Evolutionary conservation across 371 early-diverging fungal species (phyloP).

Genomic region (Dichotomocladium elegans): DNA sequence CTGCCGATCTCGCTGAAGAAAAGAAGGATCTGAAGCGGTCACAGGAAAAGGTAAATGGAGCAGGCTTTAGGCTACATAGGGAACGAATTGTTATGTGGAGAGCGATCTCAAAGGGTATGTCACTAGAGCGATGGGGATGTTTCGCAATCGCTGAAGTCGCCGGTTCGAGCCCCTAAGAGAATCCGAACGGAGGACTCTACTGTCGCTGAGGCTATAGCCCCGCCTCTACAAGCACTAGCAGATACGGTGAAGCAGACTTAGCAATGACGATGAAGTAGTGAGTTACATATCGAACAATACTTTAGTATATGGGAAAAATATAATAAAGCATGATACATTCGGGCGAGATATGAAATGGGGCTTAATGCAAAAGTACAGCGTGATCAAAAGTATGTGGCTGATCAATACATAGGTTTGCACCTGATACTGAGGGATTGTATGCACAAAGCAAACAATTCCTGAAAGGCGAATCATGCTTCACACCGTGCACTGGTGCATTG

Average conservation of each 20-base stretch:
- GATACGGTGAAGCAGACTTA: slow-evolving; percentile 3
- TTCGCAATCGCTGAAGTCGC: neutral
- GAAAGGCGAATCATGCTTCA: no score
- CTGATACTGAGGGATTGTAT: no score
- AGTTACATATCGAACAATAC: no score
- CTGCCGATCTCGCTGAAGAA: slow-evolving; percentile 42
- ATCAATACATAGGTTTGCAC: no score
- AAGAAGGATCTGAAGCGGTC: slow-evolving; percentile 33
- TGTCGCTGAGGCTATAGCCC: slow-evolving; percentile 6
- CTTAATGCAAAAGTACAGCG: no score
- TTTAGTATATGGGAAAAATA: no score
- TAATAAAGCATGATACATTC: no score
- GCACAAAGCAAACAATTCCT: no score
- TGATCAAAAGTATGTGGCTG: no score
- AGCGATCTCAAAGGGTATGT: neutral
- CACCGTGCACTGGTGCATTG: no score
- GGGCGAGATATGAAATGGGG: no score
- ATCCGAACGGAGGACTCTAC: neutral
- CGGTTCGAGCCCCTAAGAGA: neutral
- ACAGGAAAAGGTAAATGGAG: neutral
- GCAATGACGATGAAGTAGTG: no score
- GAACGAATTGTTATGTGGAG: neutral
- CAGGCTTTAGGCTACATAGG: neutral
- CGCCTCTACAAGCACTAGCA: slow-evolving; percentile 4
- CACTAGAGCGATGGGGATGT: neutral